phyloP scores from a whole-genome alignment of 1,284 basidiomycete genomes.

The Melanopsichium pennsylvanicum region DNA sequence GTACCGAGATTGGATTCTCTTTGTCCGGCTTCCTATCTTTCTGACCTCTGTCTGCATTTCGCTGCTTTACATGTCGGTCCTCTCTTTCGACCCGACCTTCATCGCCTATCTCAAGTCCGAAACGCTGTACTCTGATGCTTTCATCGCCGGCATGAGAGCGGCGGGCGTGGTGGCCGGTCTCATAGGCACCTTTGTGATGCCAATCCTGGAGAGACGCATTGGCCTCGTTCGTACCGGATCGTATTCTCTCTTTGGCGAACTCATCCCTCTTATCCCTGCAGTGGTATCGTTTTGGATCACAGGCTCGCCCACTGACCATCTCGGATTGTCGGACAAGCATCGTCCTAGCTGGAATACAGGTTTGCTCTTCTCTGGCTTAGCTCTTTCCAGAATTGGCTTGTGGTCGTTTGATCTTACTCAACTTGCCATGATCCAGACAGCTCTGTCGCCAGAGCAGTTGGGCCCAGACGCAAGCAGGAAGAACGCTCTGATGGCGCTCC shows the following conservation, averaged over 20 bases:
- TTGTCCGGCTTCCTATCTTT: constrained; percentile 68
- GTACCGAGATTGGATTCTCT: constrained; percentile 68
- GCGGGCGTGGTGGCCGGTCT: constrained; percentile 69
- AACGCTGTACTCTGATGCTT: constrained; percentile 67
- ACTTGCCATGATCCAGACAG: constrained; percentile 67
- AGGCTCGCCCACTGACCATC: constrained; percentile 20
- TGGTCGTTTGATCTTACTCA: constrained; percentile 72
- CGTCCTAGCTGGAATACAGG: constrained; percentile 51
- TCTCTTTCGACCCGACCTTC: constrained; percentile 64
- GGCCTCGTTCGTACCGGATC: constrained; percentile 69
- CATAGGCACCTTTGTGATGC: constrained; percentile 69
- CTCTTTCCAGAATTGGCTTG: constrained; percentile 69
- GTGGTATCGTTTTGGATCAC: constrained; percentile 48
- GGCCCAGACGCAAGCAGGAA: constrained; percentile 35
- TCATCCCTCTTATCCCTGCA: constrained; percentile 38
- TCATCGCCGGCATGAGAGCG: constrained; percentile 72
- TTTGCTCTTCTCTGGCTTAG: constrained; percentile 67
- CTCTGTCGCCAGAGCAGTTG: constrained; percentile 33
- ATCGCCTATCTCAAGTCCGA: constrained; percentile 60
- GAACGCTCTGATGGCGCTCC: constrained; percentile 50
- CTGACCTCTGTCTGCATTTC: constrained; percentile 69
- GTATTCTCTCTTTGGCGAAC: constrained; percentile 54
- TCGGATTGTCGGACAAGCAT: constrained; percentile 27
- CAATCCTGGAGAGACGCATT: constrained; percentile 67
- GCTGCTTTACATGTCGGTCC: constrained; percentile 70